Evolutionary conservation across 73 alveolate species (phyloP), one percentile per base, ranked within the genome.

Genomic region (Effrenium voratum): DNA sequence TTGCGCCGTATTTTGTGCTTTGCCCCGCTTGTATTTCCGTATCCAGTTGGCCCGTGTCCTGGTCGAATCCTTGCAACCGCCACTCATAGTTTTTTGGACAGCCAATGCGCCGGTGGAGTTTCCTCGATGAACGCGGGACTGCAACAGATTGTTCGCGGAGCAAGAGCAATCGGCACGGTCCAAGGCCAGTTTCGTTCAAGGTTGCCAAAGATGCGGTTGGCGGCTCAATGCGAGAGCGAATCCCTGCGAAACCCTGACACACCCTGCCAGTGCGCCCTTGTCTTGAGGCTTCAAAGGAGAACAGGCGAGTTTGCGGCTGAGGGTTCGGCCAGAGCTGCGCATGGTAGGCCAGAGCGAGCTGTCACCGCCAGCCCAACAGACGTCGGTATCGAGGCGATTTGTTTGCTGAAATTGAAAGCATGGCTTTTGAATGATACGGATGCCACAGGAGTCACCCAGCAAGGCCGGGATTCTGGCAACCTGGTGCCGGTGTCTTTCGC

Each of bases 181-280:
- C 59, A 5, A 88, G 96, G 96, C 96, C 96, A n/a, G 96, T 88
- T 38, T 66, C 76, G 43, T 88, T 88, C 96, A 70, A 75, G 12
- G 87, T 88, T 40, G 38, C 82, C 96, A 88, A 46, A 52, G n/a
- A 22, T 28, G 19, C 2, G 43, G 10, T 5, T 19, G 52, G 36
- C 5, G 84, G 13, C 5, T 73, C 22, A 0, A 36, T 15, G 13
- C 55, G 38, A 36, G 84, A 13, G 55, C 52, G 84, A n/a, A 6
- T 47, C 1, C 32, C 28, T 40, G 47, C 52, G 50, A 73, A 12
- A 52, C 28, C 36, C 10, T 12, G 84, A 73, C 28, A 34, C 15
- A 30, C 55, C 5, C 5, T 22, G 50, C 36, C 26, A 36, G 50
- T 34, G 15, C 45, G n/a, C 26, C 4, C 47, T n/a, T 15, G 55